Conservation (phyloP, 306 rosid species). For the Cicer cuneatum region DNA sequence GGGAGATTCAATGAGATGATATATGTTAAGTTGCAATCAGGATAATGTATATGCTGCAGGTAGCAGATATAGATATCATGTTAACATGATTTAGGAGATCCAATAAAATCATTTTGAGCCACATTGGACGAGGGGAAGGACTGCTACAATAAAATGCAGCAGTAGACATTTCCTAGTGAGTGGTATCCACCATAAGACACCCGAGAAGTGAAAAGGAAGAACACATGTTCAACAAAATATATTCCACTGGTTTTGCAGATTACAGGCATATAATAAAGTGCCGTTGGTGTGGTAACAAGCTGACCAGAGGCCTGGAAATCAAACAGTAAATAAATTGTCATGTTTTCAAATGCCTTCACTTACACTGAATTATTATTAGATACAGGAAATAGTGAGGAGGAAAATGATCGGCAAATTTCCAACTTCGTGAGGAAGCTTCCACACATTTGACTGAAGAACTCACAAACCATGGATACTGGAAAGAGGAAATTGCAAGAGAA, state of each 20-base stretch:
- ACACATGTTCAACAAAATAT: constrained; percentile 32
- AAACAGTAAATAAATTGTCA: constrained; percentile 39
- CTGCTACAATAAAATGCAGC: constrained; percentile 37
- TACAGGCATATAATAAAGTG: constrained; percentile 26
- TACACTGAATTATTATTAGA: constrained; percentile 38
- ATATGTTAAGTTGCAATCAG: constrained; percentile 26
- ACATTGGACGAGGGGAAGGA: constrained; percentile 17
- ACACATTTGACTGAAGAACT: constrained; percentile 38
- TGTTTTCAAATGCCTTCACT: constrained; percentile 33
- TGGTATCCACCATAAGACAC: constrained; percentile 33
- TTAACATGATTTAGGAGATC: constrained; percentile 19
- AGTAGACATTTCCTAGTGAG: constrained; percentile 24
- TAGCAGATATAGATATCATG: constrained; percentile 34
- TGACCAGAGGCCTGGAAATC: constrained; percentile 43
- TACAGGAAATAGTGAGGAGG: constrained; percentile 35
- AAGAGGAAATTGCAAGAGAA: constrained; percentile 55
- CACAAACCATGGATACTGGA: constrained; percentile 46
- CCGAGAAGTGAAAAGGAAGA: constrained; percentile 16
- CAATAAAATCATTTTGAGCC: constrained; percentile 34
- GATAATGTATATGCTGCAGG: constrained; percentile 12
- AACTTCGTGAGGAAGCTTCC: constrained; percentile 47
- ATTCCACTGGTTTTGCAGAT: constrained; percentile 28
- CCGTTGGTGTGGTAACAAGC: constrained; percentile 30
- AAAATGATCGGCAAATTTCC: constrained; percentile 34
- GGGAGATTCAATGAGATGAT: constrained; percentile 16